phyloP scores from a whole-genome alignment of 768 basidiomycete species.

The Boletus subparvulus region DNA sequence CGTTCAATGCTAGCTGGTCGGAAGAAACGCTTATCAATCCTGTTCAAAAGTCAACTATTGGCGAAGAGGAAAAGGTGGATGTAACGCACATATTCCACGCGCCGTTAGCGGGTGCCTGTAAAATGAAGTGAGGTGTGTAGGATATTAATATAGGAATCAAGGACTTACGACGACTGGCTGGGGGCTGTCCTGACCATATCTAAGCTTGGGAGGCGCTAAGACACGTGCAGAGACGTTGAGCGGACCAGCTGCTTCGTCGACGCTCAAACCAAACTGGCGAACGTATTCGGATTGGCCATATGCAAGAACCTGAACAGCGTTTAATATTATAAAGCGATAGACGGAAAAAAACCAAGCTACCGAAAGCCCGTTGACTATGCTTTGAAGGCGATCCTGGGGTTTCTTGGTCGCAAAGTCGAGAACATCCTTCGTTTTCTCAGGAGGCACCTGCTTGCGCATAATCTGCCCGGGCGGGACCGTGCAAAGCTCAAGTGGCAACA shows the following conservation, averaged over 20 bases:
- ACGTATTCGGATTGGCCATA: slow-evolving; percentile 79
- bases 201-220: slow-evolving; percentile 60
- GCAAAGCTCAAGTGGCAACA: slow-evolving; percentile 70
- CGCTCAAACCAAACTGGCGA: slow-evolving; percentile 67
- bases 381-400: slow-evolving; percentile 54
- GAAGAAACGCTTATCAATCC: slow-evolving; percentile 74
- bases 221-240: slow-evolving; percentile 62
- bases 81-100: slow-evolving; percentile 72
- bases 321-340: neutral
- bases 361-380: slow-evolving; percentile 53
- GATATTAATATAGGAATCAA: neutral
- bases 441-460: slow-evolving; percentile 68
- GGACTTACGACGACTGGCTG: slow-evolving; percentile 56
- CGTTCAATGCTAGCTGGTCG: slow-evolving; percentile 49
- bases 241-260: slow-evolving; percentile 50
- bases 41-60: slow-evolving; percentile 25
- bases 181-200: slow-evolving; percentile 59
- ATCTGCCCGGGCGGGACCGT: slow-evolving; percentile 63
- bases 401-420: slow-evolving; percentile 66
- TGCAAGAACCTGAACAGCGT: slow-evolving; percentile 46
- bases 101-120: slow-evolving; percentile 61
- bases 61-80: neutral
- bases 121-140: neutral
- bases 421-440: slow-evolving; percentile 61
- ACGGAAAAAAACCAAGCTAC: slow-evolving; percentile 31